phyloP scores from a whole-genome alignment of 495 filamentous ascomycete genomes.

The Chaetomium fimeti region DNA sequence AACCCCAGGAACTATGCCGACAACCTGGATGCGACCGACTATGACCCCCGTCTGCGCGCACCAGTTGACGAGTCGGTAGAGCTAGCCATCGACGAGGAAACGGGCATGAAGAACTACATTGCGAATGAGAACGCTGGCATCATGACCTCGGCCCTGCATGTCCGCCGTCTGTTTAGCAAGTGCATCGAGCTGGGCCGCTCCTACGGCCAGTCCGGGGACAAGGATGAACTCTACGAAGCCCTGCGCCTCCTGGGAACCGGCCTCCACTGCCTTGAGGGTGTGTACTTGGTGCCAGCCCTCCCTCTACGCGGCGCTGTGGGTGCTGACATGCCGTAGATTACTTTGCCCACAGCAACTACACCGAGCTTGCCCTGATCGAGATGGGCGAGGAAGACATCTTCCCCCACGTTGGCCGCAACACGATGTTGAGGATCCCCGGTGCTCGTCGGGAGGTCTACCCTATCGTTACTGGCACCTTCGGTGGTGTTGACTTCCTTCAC shows the following conservation, averaged over 20 bases:
- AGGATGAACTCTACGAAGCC: conserved; percentile 78
- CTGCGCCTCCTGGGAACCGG: conserved; percentile 81
- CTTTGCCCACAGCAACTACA: conserved; percentile 89
- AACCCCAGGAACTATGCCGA: conserved; percentile 76
- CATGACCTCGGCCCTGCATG: conserved; percentile 70
- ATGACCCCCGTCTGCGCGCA: conserved; percentile 73
- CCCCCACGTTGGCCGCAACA: conserved; percentile 75
- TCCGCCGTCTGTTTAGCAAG: conserved; percentile 67
- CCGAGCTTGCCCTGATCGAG: conserved; percentile 80
- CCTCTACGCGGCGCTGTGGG: neutral
- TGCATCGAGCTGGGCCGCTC: conserved; percentile 71
- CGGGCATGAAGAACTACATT: conserved; percentile 91
- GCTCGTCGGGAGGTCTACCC: conserved; percentile 66
- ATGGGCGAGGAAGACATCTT: conserved; percentile 76
- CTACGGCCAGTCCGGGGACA: conserved; percentile 59
- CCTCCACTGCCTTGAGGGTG: conserved; percentile 81
- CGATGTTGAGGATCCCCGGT: conserved; percentile 64
- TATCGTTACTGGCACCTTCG: conserved; percentile 85
- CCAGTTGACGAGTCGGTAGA: conserved; percentile 77
- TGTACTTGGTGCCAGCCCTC: conserved; percentile 3
- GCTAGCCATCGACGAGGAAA: conserved; percentile 69
- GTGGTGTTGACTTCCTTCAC: conserved; percentile 81
- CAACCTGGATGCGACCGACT: conserved; percentile 79
- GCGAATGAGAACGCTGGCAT: conserved; percentile 73
- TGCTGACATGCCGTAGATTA: conserved; percentile 54